Conservation (phyloP, 73 alveolate genomes). For the Uronychia binucleata region DNA sequence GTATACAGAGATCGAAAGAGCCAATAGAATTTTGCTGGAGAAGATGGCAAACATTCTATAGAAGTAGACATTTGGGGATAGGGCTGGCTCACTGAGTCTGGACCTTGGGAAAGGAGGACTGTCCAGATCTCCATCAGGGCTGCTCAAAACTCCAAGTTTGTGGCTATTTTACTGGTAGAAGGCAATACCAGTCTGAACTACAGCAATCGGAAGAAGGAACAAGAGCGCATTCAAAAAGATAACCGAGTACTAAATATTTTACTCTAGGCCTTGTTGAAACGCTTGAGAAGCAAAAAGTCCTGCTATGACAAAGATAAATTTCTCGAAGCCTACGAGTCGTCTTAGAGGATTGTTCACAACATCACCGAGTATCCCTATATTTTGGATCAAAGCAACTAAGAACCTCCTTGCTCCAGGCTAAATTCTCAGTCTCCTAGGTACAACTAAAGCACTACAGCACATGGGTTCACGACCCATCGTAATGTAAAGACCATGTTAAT, state of each 20-base stretch:
- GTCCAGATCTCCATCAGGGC: background rate
- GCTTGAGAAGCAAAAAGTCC: background rate
- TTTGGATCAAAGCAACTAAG: background rate
- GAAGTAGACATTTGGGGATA: slow-evolving; percentile 15
- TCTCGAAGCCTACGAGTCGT: background rate
- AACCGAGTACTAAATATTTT: background rate
- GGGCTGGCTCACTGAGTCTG: background rate
- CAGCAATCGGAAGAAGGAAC: background rate
- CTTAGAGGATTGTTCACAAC: background rate
- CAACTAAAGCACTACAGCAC: background rate
- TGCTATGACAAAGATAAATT: background rate
- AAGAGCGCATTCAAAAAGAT: background rate
- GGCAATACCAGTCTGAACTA: background rate
- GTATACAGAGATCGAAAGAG: slow-evolving; percentile 76
- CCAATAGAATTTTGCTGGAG: slow-evolving; percentile 68
- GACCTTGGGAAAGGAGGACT: background rate
- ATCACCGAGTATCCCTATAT: background rate
- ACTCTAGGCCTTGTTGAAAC: background rate
- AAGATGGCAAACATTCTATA: slow-evolving; percentile 54
- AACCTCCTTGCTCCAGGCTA: too few relatives aligned
- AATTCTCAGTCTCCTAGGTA: background rate
- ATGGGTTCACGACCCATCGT: background rate
- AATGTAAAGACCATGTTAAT: background rate
- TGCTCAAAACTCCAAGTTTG: background rate
- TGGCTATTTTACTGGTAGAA: background rate